Evolutionary conservation across 257 asterid species (phyloP), one percentile per base, ranked within the genome.

Genomic region (Thymus mandschuricus): DNA sequence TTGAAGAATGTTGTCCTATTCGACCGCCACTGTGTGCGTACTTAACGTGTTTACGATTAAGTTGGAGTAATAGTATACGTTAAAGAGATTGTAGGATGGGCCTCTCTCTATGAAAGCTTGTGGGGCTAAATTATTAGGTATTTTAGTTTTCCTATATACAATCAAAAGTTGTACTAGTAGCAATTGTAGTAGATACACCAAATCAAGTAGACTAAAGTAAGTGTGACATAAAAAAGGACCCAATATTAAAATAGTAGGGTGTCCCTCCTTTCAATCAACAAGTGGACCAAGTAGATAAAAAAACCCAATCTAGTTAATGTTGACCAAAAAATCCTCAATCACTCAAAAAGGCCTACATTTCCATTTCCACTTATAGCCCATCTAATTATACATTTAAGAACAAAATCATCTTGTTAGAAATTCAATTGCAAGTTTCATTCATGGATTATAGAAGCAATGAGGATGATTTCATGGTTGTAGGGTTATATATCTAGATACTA

Each of bases 221-320:
- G 66, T 11, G 64, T 52, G 57, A n/a, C 40, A 43, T 56, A 3
- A 60, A 64, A 52, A 63, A 29, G 6, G 13, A 6, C 41, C 61
- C 27, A 50, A 29, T 10, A 13, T 0, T 30, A 27, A 15, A 56
- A 65, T 73, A 57, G 15, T 15, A 28, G 44, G 60, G 66, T 21
- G 21, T 21, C 21, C 21, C 21, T 21, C 21, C 21, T 21, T 21
- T 21, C 21, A 21, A 21, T 21, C 21, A 30, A 15, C 74, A 60
- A 40, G 43, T 50, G 65, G 70, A 69, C 52, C 64, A 35, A 49
- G 43, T 75, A 60, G 65, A 68, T 68, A 33, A 10, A 60, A 38
- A 10, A 60, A 38, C 49, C 60, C 46, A 38, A 59, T 28, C 70
- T 57, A 50, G 11, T 45, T 61, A 45, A 21, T 21, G 21, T 21